Base-by-base conservation (phyloP, 2,329 filamentous ascomycete species). In the Fusarium odoratissimum region DNA sequence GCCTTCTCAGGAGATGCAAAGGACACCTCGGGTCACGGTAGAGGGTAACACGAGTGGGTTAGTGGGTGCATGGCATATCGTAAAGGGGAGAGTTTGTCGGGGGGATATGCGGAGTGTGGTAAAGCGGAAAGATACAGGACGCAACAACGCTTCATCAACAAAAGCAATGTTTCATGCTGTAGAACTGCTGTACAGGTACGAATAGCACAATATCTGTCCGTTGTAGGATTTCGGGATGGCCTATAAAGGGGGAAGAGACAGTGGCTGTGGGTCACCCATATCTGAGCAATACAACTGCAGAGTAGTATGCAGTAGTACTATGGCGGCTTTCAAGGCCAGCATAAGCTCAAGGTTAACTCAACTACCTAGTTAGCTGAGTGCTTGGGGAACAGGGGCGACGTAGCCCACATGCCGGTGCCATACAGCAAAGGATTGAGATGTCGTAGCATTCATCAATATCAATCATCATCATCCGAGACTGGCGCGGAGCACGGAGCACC, bases 381-480 rank as follows among this genome's bases (percentile, higher is more conserved):
- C 40, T 59, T 60, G 63, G 60, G 42, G 67, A 51, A 51, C 59
- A 60, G 60, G 67, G 65, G 48, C 49, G 40, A 46, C 21, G 59
- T 49, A 63, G 52, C 54, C 64, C 54, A 69, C 67, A 64, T 17
- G 21, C 25, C 16, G 28, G 37, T 37, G 38, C 55, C 21, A 40
- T n/a, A 12, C n/a, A 57, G 10, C 30, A 57, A 57, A 57, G n/a
- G 54, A 35, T 35, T 35, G 16, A 25, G 30, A 57, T 48, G 31
- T 48, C 31, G 58, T 51, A 42, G 54, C 58, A 54, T 73, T 48
- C 59, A 70, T 64, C 62, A 58, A 59, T 35, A 66, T 64, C 55
- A 57, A 42, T 54, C 51, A 64, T 46, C 37, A 67, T 69, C 40
- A 69, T 68, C 66, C 66, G 64, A 64, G 64, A 69, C 52, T 69